A percentile compares a stretch with the other conserved stretches of the same genome.
These are phyloP conservation scores for Crotalaria pallida DNA, from an alignment of 306 rosid genomes.

Conservation along the genomic window DNA sequence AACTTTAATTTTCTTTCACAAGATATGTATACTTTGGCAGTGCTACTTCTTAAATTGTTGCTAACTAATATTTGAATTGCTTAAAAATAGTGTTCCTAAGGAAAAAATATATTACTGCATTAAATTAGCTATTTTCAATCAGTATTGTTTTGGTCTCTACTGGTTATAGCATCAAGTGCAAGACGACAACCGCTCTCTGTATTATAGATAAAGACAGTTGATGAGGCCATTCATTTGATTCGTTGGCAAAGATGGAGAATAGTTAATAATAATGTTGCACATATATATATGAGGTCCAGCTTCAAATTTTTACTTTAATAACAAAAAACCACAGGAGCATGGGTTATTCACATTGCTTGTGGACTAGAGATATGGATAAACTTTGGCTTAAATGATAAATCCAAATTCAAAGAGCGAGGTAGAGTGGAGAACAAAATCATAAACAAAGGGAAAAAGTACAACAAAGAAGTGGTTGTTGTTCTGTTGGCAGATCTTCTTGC, in stretches of 20 bases:
- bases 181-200: background rate
- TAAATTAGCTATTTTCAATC: background rate
- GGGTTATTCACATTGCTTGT: conserved; percentile 7
- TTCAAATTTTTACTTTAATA: background rate
- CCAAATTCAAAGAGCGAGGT: background rate
- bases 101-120: too few relatives aligned
- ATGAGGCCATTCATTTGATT: background rate
- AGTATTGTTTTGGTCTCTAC: background rate
- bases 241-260: background rate
- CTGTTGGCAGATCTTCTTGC: background rate
- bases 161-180: background rate
- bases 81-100: too few relatives aligned
- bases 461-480: conserved; percentile 14
- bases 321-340: conserved; percentile 1
- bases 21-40: too few relatives aligned
- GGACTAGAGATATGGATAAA: background rate
- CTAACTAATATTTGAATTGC: too few relatives aligned
- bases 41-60: too few relatives aligned
- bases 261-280: background rate
- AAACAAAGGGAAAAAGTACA: conserved; percentile 14
- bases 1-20: too few relatives aligned
- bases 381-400: conserved; percentile 10
- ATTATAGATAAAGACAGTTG: background rate
- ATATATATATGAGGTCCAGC: background rate
- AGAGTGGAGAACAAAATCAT: conserved; percentile 14